Percentiles rank a stretch among this genome's conserved stretches.
These are phyloP conservation scores for Boletus sensibilis DNA, from an alignment of 768 basidiomycete genomes.

Conservation along the genomic window DNA sequence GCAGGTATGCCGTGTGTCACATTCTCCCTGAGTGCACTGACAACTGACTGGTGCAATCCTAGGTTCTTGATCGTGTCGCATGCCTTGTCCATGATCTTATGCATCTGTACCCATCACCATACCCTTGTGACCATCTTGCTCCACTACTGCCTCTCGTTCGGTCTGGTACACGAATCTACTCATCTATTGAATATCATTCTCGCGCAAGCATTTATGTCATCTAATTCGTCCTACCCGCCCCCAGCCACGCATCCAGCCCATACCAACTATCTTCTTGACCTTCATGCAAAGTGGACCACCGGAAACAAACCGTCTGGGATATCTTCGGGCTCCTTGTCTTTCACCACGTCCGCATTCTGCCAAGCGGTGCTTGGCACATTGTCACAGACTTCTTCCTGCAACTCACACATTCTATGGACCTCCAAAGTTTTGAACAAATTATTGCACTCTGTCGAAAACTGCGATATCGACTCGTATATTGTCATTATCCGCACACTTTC, in stretches of 20 bases:
- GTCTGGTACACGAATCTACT: constrained; percentile 43
- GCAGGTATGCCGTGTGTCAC: constrained; percentile 43
- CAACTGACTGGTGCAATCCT: constrained; percentile 1
- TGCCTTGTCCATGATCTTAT: constrained; percentile 48
- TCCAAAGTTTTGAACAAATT: constrained; percentile 42
- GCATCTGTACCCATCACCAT: constrained; percentile 44
- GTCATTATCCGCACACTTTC: constrained; percentile 32
- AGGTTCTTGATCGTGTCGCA: constrained; percentile 54
- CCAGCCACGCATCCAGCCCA: constrained; percentile 46
- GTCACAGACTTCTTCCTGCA: constrained; percentile 28
- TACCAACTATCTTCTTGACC: constrained; percentile 45
- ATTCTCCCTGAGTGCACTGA: constrained; percentile 5
- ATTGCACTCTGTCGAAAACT: constrained; percentile 29
- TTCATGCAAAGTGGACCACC: constrained; percentile 41
- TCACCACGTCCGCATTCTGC: constrained; percentile 31
- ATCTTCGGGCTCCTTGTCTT: constrained; percentile 7
- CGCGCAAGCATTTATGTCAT: constrained; percentile 35
- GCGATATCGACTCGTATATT: constrained; percentile 36
- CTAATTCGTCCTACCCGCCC: constrained; percentile 22
- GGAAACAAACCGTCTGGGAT: constrained; percentile 5
- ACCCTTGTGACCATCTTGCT: constrained; percentile 50
- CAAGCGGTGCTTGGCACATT: constrained; percentile 16
- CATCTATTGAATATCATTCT: constrained; percentile 44
- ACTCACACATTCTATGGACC: constrained; percentile 41
- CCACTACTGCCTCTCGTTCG: constrained; percentile 47